Conservation (phyloP, 192 early-diverging fungal genomes). For the Umbelopsis sp. region DNA sequence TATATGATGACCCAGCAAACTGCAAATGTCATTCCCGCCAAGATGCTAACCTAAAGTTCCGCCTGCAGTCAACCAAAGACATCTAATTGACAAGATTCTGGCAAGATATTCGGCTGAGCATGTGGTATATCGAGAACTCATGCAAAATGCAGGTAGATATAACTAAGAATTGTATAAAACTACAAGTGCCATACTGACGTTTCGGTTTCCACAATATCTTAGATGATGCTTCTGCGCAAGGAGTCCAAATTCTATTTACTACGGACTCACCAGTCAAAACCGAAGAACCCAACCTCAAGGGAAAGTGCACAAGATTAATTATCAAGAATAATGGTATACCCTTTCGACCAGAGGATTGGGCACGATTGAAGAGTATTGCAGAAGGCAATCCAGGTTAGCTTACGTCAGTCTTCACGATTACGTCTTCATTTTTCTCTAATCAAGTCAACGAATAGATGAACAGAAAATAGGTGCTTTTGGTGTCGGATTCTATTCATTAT, state of each 20-base stretch:
- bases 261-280: conserved; percentile 33
- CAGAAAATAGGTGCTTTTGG: conserved; percentile 80
- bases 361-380: conserved; percentile 79
- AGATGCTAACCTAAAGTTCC: background rate
- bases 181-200: background rate
- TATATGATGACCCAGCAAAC: background rate
- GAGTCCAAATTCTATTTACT: conserved; percentile 61
- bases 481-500: conserved; percentile 87
- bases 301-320: conserved; percentile 48
- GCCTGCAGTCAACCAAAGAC: conserved; percentile 82
- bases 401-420: conserved; percentile 34
- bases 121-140: conserved; percentile 82
- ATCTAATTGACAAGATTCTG: conserved; percentile 91
- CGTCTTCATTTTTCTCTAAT: conserved; percentile 2
- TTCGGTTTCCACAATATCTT: background rate
- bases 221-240: conserved; percentile 74
- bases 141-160: conserved; percentile 61
- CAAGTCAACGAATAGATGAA: conserved; percentile 23
- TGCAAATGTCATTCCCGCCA: background rate
- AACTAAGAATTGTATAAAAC: background rate
- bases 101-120: conserved; percentile 85
- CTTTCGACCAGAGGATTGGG: conserved; percentile 83
- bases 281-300: conserved; percentile 40
- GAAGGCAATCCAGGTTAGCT: conserved; percentile 88
- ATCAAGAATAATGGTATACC: conserved; percentile 87